Conservation (phyloP, 75 land plant genomes). For the Picea sitchensis region DNA sequence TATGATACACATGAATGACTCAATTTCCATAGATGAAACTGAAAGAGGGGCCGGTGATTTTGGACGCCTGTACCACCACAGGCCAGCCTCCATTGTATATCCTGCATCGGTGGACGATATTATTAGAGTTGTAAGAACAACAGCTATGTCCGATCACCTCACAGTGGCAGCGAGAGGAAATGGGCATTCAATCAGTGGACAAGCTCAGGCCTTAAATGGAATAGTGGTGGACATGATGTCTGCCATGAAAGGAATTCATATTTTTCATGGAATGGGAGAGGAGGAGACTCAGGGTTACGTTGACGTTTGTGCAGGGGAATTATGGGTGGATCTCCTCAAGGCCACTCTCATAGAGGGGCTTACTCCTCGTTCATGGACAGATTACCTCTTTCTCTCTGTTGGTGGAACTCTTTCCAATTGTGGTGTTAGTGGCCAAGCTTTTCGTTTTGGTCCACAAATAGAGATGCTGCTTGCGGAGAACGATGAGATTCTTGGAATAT, state of each 20-base stretch:
- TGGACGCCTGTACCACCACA: conserved; percentile 17
- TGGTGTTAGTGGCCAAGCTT: conserved; percentile 48
- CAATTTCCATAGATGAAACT: not conserved
- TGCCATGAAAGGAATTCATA: no score
- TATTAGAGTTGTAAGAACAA: no score
- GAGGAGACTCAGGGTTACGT: conserved; percentile 10
- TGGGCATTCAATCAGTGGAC: no score
- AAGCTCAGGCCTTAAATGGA: no score
- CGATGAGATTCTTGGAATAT: conserved; percentile 29
- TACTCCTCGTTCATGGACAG: conserved; percentile 52
- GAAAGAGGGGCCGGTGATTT: conserved; percentile 15
- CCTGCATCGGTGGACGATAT: no score
- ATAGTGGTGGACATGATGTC: no score
- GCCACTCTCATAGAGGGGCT: conserved; percentile 27
- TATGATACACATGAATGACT: no score
- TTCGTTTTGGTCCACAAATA: conserved; percentile 39
- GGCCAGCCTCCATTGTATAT: conserved; percentile 23
- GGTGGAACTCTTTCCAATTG: conserved; percentile 15
- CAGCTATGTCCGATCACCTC: no score
- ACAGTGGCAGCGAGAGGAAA: no score
- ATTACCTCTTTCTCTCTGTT: conserved; percentile 37
- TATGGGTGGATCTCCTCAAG: no score
- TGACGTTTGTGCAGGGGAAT: conserved; percentile 22
- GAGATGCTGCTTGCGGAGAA: conserved; percentile 23
- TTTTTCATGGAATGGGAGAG: no score